Evolutionary conservation across 73 alveolate species (phyloP).

Genomic region (Paramecium primaurelia): DNA sequence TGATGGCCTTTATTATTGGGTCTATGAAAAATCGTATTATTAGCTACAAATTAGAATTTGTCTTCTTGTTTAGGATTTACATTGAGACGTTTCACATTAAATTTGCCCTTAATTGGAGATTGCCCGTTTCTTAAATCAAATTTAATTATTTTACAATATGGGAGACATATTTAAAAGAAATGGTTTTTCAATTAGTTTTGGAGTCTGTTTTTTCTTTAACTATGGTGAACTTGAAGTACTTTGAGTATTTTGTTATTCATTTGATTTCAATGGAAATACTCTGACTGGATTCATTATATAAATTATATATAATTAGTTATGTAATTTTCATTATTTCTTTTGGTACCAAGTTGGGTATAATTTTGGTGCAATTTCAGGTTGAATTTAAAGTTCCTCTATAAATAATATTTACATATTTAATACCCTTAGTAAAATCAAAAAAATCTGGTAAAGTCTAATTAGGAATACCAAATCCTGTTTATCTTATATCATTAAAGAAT

Average conservation of each 20-base stretch:
- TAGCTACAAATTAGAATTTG: neutral
- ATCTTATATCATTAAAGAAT: constrained; percentile 83
- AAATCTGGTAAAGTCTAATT: constrained; percentile 27
- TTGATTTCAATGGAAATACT: constrained; percentile 30
- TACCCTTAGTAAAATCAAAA: constrained; percentile 58
- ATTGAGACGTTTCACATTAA: neutral
- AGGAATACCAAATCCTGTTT: neutral
- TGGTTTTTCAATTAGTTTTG: neutral
- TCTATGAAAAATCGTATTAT: neutral
- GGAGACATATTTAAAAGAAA: neutral
- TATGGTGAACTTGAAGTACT: neutral
- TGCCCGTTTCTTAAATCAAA: neutral
- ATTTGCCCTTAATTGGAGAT: neutral
- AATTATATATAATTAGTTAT: neutral
- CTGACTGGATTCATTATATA: constrained; percentile 44
- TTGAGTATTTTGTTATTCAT: neutral
- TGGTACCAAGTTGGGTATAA: constrained; percentile 46
- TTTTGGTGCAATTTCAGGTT: constrained; percentile 51
- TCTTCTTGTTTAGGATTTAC: neutral
- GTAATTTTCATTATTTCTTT: constrained; percentile 36
- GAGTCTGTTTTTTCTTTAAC: neutral
- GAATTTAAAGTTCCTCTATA: constrained; percentile 46
- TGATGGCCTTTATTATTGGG: neutral
- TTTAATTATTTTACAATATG: neutral
- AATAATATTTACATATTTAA: neutral